Evolutionary conservation across 108 stramenopile genomes (phyloP), one percentile per base, ranked within the genome.

Genomic region (Heterococcus sp.): DNA sequence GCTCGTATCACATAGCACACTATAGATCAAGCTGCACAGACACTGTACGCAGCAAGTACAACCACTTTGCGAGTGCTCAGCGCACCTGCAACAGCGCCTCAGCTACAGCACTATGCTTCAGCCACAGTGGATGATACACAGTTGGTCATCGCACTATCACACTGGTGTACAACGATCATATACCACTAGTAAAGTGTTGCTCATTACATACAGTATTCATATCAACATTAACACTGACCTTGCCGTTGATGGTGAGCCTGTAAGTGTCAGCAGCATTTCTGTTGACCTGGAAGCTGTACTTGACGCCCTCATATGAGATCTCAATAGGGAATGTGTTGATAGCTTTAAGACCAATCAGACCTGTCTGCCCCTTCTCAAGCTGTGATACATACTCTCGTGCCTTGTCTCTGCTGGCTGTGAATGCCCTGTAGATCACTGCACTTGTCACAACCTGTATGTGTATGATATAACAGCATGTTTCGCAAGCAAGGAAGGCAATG

Each of bases 271-370:
- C 82, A 26, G 93, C 87, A 35, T 87, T 87, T 38, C 93, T 92
- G 74, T 93, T 93, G 2, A 93, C 93, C 37, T 89, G 88, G 90
- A 97, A 95, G 37, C 86, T 91, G 88, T 97, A 97, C 85, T 94
- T 94, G 78, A 87, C 88, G 81, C 96, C 94, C 82, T 91, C 84
- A 88, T 94, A 95, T 21, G 93, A 92, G 39, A 96, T 89, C 84
- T 96, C 96, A 37, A 93, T 70, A 68, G 92, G 89, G 88, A 96
- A 97, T 27, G 91, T 89, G 86, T 92, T 92, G 85, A 97, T 93
- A 58, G 82, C 88, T 28, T 92, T 89, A 75, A 97, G 90, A 35
- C 73, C 93, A 36, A 87, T 67, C 35, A 92, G 91, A 3, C 92
- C 92, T 65, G 93, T 91, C 91, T 97, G 94, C 31, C 30, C 96